A percentile compares a stretch with the other conserved stretches of the same genome.
phyloP scores from a whole-genome alignment of 306 rosid genomes.

The Pueraria montana region DNA sequence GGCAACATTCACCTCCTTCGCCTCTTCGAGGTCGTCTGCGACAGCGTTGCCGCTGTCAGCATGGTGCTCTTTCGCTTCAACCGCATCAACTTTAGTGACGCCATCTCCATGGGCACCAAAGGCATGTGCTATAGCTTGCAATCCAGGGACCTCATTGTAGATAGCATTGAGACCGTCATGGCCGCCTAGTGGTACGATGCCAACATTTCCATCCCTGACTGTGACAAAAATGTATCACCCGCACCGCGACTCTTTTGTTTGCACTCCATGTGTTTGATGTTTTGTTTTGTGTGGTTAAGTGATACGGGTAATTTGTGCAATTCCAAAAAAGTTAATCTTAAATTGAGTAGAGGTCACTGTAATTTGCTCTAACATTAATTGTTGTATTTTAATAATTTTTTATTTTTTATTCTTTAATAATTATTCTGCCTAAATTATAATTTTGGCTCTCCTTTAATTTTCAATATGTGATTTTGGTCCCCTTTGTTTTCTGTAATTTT shows the following conservation, averaged over 20 bases:
- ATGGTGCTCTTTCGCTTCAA: constrained; percentile 89
- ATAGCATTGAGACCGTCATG: constrained; percentile 95
- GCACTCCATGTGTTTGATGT: background rate
- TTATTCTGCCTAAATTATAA: too few relatives aligned
- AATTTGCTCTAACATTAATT: too few relatives aligned
- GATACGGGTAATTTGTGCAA: too few relatives aligned
- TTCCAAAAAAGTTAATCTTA: too few relatives aligned
- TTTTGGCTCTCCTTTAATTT: too few relatives aligned
- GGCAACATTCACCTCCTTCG: constrained; percentile 86
- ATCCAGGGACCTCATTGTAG: constrained; percentile 93
- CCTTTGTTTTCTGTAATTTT: too few relatives aligned
- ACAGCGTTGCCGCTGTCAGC: constrained; percentile 73
- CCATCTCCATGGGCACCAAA: constrained; percentile 93
- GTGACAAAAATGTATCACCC: constrained; percentile 83
- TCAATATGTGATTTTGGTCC: too few relatives aligned
- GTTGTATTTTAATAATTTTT: too few relatives aligned
- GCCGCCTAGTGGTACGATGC: constrained; percentile 96
- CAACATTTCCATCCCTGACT: constrained; percentile 92
- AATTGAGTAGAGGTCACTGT: too few relatives aligned
- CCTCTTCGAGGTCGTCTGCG: constrained; percentile 79
- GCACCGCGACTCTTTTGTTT: background rate
- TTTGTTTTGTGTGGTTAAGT: constrained; percentile 20
- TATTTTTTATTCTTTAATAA: too few relatives aligned
- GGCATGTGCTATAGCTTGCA: constrained; percentile 95
- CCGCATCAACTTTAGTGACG: constrained; percentile 89